Conservation (phyloP, 192 early-diverging fungal species). For the Backusella mclennaniae region DNA sequence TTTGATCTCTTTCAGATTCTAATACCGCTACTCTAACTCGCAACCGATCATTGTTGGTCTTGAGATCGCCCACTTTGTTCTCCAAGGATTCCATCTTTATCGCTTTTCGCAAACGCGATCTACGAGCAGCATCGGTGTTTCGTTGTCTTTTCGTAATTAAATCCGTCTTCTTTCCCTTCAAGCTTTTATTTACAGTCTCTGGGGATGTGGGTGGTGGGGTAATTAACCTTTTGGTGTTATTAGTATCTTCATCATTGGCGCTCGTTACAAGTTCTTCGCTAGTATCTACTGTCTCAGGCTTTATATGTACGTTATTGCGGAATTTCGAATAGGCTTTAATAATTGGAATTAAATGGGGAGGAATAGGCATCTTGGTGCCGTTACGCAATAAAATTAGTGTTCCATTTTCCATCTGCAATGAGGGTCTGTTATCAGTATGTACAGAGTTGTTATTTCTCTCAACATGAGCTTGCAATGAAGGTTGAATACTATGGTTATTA, state of each 20-base stretch:
- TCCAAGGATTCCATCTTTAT: conserved; percentile 20
- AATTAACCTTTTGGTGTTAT: neutral
- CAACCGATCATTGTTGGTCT: conserved; percentile 13
- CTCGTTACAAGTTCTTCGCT: neutral
- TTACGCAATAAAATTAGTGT: neutral
- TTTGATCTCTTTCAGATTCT: conserved; percentile 3
- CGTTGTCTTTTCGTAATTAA: conserved; percentile 22
- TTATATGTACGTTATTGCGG: neutral
- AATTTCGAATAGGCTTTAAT: neutral
- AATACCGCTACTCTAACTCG: conserved; percentile 8
- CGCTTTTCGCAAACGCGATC: conserved; percentile 24
- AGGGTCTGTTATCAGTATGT: neutral
- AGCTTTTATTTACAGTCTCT: neutral
- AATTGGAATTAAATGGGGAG: conserved; percentile 10
- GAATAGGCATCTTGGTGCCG: neutral
- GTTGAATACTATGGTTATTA: neutral
- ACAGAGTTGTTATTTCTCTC: neutral
- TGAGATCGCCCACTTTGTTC: conserved; percentile 12
- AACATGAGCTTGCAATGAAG: neutral
- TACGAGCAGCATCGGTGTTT: conserved; percentile 27
- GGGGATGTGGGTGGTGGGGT: neutral
- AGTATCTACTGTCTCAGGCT: neutral
- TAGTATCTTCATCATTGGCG: neutral
- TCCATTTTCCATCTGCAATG: neutral
- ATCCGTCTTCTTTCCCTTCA: conserved; percentile 5